phyloP scores from a whole-genome alignment of 805 yeast genomes.

The Ogataea pilisensis region DNA sequence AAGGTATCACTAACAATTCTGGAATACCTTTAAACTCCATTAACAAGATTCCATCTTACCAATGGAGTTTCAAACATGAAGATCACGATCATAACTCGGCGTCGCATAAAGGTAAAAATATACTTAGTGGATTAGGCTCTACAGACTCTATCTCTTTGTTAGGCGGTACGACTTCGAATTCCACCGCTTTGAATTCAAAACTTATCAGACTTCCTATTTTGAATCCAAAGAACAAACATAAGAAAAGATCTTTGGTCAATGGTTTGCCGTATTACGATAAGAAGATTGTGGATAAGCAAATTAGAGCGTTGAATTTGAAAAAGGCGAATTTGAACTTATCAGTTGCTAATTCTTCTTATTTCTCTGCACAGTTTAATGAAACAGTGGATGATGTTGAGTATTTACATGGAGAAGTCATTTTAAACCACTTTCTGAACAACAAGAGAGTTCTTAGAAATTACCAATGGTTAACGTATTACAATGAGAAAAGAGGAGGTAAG shows the following conservation, averaged over 20 bases:
- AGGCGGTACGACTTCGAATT: constrained; percentile 22
- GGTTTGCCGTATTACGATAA: constrained; percentile 43
- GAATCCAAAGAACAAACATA: constrained; percentile 13
- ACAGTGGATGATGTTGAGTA: constrained; percentile 45
- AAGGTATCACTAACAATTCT: constrained; percentile 30
- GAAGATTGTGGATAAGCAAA: constrained; percentile 21
- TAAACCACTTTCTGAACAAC: constrained; percentile 40
- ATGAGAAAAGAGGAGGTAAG: constrained; percentile 37
- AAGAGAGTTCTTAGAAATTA: constrained; percentile 38
- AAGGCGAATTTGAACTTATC: constrained; percentile 28
- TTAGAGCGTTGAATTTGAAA: constrained; percentile 21
- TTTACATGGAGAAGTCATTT: constrained; percentile 43
- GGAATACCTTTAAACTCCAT: constrained; percentile 31
- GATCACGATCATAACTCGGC: constrained; percentile 21
- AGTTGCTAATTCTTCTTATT: constrained; percentile 25
- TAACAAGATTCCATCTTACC: constrained; percentile 32
- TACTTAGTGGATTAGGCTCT: constrained; percentile 22
- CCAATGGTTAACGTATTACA: constrained; percentile 49
- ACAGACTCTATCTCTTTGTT: constrained; percentile 24
- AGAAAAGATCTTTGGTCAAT: constrained; percentile 24
- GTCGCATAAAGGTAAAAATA: constrained; percentile 23
- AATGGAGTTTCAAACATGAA: constrained; percentile 30
- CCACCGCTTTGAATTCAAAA: constrained; percentile 25
- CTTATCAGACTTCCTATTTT: constrained; percentile 26
- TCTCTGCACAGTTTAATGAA: constrained; percentile 26